These are phyloP conservation scores for Prototheca wickerhamii DNA, from an alignment of 163 green algal genomes.

Conservation along the genomic window DNA sequence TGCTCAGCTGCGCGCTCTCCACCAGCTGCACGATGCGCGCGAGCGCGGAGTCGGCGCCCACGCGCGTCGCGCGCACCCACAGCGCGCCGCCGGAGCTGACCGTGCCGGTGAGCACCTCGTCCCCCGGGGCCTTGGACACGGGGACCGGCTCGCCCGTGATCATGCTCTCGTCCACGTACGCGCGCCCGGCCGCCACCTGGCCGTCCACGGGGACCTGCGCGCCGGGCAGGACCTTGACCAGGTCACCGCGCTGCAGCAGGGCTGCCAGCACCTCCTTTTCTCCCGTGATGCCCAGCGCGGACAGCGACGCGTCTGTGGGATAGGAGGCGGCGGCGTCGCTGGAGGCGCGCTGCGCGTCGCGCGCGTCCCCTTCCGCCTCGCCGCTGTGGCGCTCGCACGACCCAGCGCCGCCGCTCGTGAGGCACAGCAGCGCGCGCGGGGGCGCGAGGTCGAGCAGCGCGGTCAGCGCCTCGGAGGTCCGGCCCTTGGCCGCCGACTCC, in stretches of 20 bases:
- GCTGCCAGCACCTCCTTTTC: conserved; percentile 52
- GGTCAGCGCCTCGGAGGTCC: conserved; percentile 73
- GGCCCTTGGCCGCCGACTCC: conserved; percentile 83
- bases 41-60: conserved; percentile 83
- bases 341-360: neutral
- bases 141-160: conserved; percentile 74
- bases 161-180: conserved; percentile 85
- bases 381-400: neutral
- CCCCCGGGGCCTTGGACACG: conserved; percentile 52
- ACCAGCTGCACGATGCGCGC: conserved; percentile 89
- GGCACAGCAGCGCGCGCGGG: conserved; percentile 48
- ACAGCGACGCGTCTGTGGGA: too few species aligned
- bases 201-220: conserved; percentile 72
- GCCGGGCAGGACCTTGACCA: conserved; percentile 76
- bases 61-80: conserved; percentile 53
- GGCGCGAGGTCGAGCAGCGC: conserved; percentile 67
- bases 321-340: neutral
- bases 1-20: conserved; percentile 82
- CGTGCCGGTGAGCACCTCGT: conserved; percentile 68
- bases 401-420: neutral
- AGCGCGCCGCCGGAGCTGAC: conserved; percentile 63
- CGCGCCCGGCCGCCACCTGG: conserved; percentile 52
- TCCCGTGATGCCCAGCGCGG: neutral
- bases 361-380: conserved; percentile 1
- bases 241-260: conserved; percentile 74